Evolutionary conservation across 176 grass and related monocot species (phyloP).

Genomic region (Lolium rigidum): DNA sequence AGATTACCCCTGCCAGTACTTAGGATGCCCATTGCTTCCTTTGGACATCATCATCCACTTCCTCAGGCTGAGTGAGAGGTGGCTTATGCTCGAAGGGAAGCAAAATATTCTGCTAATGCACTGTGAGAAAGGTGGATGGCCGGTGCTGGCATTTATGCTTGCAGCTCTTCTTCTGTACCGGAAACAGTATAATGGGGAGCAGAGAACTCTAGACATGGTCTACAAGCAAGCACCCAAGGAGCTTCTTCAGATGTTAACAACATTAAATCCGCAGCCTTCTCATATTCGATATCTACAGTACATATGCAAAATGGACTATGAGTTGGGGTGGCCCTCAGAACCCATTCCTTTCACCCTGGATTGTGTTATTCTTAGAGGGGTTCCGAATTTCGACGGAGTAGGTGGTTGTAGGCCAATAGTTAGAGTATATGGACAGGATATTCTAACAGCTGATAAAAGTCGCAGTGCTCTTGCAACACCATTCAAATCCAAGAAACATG

Average conservation of each 20-base stretch:
- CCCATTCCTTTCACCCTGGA: constrained; percentile 82
- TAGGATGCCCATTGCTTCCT: constrained; percentile 80
- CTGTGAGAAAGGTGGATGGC: constrained; percentile 93
- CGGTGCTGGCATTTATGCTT: constrained; percentile 93
- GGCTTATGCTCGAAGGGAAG: constrained; percentile 72
- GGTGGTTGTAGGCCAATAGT: constrained; percentile 85
- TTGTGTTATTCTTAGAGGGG: constrained; percentile 84
- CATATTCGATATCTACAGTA: constrained; percentile 93
- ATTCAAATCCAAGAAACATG: constrained; percentile 74
- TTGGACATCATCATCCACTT: constrained; percentile 85
- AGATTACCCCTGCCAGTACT: constrained; percentile 75
- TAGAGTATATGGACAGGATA: constrained; percentile 78
- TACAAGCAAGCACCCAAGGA: constrained; percentile 94
- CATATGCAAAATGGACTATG: constrained; percentile 67
- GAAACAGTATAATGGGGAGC: constrained; percentile 87
- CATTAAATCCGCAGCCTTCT: constrained; percentile 79
- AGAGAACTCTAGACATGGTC: constrained; percentile 94
- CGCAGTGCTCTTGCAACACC: constrained; percentile 52
- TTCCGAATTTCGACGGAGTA: constrained; percentile 82
- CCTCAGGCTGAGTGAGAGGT: constrained; percentile 77
- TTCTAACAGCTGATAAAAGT: constrained; percentile 52
- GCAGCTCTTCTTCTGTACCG: constrained; percentile 83
- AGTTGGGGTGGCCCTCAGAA: constrained; percentile 52
- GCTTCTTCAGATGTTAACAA: constrained; percentile 70
- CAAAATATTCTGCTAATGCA: constrained; percentile 93